phyloP scores from a whole-genome alignment of 1,284 basidiomycete genomes.

The Ceratobasidium sp. region DNA sequence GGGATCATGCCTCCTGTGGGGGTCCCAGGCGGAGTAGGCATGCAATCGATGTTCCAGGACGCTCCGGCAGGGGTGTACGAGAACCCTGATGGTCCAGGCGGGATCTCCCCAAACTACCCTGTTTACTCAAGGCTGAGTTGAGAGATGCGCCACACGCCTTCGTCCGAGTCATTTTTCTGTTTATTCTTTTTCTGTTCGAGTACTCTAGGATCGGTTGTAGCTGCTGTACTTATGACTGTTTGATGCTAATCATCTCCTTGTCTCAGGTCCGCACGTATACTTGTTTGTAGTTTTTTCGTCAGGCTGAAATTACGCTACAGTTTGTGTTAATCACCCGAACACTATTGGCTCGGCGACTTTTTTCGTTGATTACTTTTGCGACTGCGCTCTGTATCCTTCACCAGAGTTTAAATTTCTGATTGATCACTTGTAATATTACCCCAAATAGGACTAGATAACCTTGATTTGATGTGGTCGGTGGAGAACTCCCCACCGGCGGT shows the following conservation, averaged over 20 bases:
- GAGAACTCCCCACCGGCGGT: too few relatives aligned
- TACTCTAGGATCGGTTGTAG: neutral
- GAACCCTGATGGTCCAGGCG: constrained; percentile 4
- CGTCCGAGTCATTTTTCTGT: neutral
- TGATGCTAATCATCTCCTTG: neutral
- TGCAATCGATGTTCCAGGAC: constrained; percentile 33
- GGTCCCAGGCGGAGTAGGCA: neutral
- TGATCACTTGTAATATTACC: too few relatives aligned
- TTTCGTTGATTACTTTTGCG: too few relatives aligned
- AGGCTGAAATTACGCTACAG: constrained; percentile 1
- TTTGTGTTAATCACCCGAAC: constrained; percentile 1
- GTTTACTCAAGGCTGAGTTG: constrained; percentile 35
- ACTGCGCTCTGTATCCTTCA: neutral
- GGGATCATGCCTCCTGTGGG: constrained; percentile 37
- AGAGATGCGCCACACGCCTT: neutral
- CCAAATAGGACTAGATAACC: too few relatives aligned
- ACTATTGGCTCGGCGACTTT: neutral
- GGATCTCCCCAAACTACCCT: constrained; percentile 25
- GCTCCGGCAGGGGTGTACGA: constrained; percentile 8
- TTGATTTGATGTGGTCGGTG: too few relatives aligned
- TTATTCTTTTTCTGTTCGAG: neutral
- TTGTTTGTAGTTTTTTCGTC: neutral
- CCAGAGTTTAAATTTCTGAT: too few relatives aligned
- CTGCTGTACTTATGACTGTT: constrained; percentile 2
- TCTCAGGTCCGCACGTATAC: constrained; percentile 3